These are phyloP conservation scores for Fusarium anthophilum DNA, from an alignment of 2,329 filamentous ascomycete genomes.

Conservation along the genomic window DNA sequence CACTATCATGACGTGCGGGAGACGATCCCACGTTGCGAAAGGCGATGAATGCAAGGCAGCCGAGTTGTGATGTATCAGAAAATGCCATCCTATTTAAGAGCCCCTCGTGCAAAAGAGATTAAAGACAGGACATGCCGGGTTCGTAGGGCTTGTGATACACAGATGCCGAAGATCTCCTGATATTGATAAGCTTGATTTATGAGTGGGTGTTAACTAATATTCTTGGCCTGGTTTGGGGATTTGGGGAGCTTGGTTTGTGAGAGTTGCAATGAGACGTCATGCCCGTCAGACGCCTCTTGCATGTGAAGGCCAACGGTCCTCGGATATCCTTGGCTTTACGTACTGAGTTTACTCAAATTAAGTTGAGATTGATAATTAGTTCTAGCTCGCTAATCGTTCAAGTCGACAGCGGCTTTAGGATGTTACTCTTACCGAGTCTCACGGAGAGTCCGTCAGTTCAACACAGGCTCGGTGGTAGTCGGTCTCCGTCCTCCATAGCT, in stretches of 20 bases:
- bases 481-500: constrained; percentile 11
- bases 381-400: neutral
- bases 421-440: neutral
- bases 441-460: neutral
- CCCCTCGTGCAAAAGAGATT: constrained; percentile 1
- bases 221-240: neutral
- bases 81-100: neutral
- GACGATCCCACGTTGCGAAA: constrained; percentile 19
- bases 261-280: neutral
- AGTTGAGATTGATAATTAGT: neutral
- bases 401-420: neutral
- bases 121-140: neutral
- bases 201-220: neutral
- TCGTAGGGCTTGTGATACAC: neutral
- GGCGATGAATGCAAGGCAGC: constrained; percentile 9
- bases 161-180: neutral
- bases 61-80: constrained; percentile 33
- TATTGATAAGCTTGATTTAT: constrained; percentile 6
- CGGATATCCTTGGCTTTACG: neutral
- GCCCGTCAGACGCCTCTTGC: neutral
- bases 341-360: neutral
- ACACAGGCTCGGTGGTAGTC: constrained; percentile 20
- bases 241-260: neutral
- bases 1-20: constrained; percentile 19
- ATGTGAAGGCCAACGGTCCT: constrained; percentile 12